A percentile compares a stretch with the other conserved stretches of the same genome.
These are phyloP conservation scores for Zygosaccharomyces sapae DNA, from an alignment of 1,139 yeast species.

Conservation along the genomic window DNA sequence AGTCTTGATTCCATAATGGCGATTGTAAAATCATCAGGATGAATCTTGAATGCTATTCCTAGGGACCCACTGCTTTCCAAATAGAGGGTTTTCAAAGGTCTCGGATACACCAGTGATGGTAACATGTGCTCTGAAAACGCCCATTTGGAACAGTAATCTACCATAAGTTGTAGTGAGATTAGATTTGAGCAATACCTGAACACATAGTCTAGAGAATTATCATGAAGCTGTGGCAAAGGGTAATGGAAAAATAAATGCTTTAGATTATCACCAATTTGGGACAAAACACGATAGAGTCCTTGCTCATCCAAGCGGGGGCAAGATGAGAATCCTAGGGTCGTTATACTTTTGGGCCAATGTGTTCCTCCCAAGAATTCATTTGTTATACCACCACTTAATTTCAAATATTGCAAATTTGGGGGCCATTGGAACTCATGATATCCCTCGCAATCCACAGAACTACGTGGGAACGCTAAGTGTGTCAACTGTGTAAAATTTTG, in stretches of 20 bases:
- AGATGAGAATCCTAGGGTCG: conserved; percentile 73
- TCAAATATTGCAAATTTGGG: conserved; percentile 58
- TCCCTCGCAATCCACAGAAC: conserved; percentile 72
- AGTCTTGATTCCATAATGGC: conserved; percentile 77
- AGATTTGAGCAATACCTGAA: conserved; percentile 75
- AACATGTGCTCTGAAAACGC: conserved; percentile 56
- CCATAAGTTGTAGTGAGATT: conserved; percentile 58
- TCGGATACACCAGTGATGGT: conserved; percentile 32
- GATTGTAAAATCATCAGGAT: conserved; percentile 82
- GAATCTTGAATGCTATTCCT: conserved; percentile 77
- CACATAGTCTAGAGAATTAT: conserved; percentile 66
- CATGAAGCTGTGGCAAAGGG: conserved; percentile 80
- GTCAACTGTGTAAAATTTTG: conserved; percentile 57
- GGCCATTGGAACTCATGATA: conserved; percentile 65
- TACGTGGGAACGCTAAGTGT: conserved; percentile 80
- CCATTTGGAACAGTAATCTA: conserved; percentile 73
- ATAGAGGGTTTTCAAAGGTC: conserved; percentile 60
- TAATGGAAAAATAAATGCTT: conserved; percentile 64
- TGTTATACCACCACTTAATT: conserved; percentile 85
- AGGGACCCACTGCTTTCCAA: conserved; percentile 84
- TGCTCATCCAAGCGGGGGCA: conserved; percentile 71
- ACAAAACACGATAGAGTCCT: conserved; percentile 57
- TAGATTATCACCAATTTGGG: conserved; percentile 62
- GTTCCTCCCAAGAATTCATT: conserved; percentile 70
- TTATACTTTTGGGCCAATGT: conserved; percentile 65